A percentile compares a stretch with the other conserved stretches of the same genome.
These are phyloP conservation scores for Quercus glauca DNA, from an alignment of 306 rosid genomes.

Conservation along the genomic window DNA sequence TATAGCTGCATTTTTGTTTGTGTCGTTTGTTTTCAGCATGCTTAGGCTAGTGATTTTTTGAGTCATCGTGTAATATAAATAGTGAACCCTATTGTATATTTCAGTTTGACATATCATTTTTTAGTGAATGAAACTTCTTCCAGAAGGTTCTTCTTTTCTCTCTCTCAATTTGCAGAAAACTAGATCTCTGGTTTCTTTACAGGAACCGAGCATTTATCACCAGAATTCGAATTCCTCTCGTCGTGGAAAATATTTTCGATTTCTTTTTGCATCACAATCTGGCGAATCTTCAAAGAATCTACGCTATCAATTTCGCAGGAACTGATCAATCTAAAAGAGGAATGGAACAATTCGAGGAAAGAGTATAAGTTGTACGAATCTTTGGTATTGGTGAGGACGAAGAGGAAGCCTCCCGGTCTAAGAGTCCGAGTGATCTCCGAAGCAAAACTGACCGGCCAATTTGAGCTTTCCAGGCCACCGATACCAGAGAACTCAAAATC, in stretches of 20 bases:
- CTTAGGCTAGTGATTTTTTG: too few species aligned
- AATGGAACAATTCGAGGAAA: slow-evolving; percentile 42
- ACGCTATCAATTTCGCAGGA: slow-evolving; percentile 38
- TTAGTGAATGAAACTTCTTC: too few species aligned
- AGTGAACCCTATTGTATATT: too few species aligned
- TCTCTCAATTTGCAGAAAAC: too few species aligned
- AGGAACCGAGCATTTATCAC: slow-evolving; percentile 26
- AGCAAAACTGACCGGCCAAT: slow-evolving; percentile 27
- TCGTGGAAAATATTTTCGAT: not conserved
- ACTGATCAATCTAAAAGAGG: slow-evolving; percentile 39
- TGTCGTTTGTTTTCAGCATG: too few species aligned
- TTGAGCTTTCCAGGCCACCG: slow-evolving; percentile 19
- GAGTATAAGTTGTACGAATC: slow-evolving; percentile 50
- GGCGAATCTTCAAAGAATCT: slow-evolving; percentile 34
- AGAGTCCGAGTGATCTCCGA: slow-evolving; percentile 45
- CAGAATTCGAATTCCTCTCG: not conserved
- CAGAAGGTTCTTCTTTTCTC: too few species aligned
- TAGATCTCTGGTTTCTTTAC: not conserved
- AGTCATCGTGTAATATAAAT: too few species aligned
- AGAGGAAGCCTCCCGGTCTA: slow-evolving; percentile 43
- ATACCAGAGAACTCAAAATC: slow-evolving; percentile 49
- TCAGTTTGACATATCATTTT: too few species aligned
- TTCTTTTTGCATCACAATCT: slow-evolving; percentile 46
- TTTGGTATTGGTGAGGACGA: slow-evolving; percentile 39
- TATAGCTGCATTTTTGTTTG: too few species aligned